These are phyloP conservation scores for Dalbergia oliveri DNA, from an alignment of 306 rosid genomes.

Conservation along the genomic window DNA sequence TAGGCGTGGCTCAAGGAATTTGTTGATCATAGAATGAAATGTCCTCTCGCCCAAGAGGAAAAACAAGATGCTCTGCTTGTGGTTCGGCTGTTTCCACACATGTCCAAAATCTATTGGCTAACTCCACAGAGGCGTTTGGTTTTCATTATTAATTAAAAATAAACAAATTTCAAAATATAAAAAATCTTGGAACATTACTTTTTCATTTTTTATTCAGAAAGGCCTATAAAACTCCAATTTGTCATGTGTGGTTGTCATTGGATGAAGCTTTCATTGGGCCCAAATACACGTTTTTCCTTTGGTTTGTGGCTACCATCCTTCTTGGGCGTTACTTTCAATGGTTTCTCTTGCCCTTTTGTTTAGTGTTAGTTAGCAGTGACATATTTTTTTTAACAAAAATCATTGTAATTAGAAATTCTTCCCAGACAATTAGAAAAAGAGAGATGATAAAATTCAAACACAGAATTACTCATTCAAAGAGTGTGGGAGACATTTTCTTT, in stretches of 20 bases:
- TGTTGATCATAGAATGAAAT: too few species aligned
- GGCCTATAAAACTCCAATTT: neutral
- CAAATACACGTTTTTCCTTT: slow-evolving; percentile 22
- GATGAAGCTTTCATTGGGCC: slow-evolving; percentile 24
- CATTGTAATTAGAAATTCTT: neutral
- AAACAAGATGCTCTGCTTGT: neutral
- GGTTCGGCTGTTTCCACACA: neutral
- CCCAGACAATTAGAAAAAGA: too few species aligned
- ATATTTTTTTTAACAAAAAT: neutral
- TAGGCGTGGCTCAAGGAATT: too few species aligned
- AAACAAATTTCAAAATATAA: neutral
- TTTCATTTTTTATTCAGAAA: neutral
- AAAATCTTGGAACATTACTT: neutral
- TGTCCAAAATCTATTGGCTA: neutral
- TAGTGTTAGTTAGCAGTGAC: neutral
- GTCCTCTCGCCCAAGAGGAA: too few species aligned
- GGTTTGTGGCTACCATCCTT: slow-evolving; percentile 28
- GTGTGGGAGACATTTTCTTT: too few species aligned
- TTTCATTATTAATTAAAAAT: neutral
- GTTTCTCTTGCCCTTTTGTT: neutral
- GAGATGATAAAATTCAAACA: too few species aligned
- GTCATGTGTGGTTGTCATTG: slow-evolving; percentile 34
- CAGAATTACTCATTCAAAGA: too few species aligned
- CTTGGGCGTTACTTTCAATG: slow-evolving; percentile 37
- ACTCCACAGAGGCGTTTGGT: neutral